Evolutionary conservation across 1,284 basidiomycete species (phyloP), one percentile per base, ranked within the genome.

Genomic region (Anthracocystis setariae): DNA sequence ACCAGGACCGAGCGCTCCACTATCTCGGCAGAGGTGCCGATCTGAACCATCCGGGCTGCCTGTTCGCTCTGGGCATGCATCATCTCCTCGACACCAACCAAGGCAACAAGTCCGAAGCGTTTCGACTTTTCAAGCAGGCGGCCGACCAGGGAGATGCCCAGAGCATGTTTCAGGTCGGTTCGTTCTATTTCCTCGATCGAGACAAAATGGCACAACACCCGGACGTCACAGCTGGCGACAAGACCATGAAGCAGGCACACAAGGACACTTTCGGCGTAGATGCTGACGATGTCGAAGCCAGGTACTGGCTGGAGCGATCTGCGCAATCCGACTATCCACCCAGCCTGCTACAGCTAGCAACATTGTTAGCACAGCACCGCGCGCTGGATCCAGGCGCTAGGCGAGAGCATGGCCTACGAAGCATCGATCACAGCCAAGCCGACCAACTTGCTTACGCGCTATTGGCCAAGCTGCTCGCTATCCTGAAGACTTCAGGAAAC

Each of bases 141-240:
- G 75, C 77, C 1, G 71, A 76, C 25, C 60, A 67, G 27, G 77
- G 77, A 5, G 75, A 79, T 45, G 70, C 68, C n/a, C 70, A 77
- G 24, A 73, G 71, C 58, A 68, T 73, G 54, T 76, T 77, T 46
- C 77, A 79, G 25, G 69, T 79, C 5, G 77, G 77, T 29, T 49
- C 70, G 13, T 64, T 73, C 49, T 76, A 76, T 52, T 73, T 79
- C 23, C 18, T 71, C 27, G 64, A 67, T 35, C 52, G 61, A 37
- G 67, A 64, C 49, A 64, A 53, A 46, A 60, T 70, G 49, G 61
- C 61, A 18, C 53, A 60, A 47, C 67, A 70, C 33, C 53, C 62
- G 1, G 61, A 64, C 4, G 67, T 70, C 18, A 60, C 33, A 15
- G 44, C 46, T 24, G 56, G 62, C 10, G 53, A 63, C 57, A 57